phyloP scores from a whole-genome alignment of 306 rosid species.

The Castanospermum australe region DNA sequence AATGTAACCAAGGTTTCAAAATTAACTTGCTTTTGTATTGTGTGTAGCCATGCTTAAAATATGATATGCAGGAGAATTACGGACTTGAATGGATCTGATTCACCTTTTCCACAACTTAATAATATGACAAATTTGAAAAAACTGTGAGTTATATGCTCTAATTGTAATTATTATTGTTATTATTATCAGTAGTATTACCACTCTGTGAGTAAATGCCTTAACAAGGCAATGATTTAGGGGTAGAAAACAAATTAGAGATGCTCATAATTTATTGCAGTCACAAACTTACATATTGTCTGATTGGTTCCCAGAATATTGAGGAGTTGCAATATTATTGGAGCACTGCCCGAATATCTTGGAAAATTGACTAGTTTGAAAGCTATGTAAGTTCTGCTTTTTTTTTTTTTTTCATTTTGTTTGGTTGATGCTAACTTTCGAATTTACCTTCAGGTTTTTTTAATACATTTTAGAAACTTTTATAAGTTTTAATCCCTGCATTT shows the following conservation, averaged over 20 bases:
- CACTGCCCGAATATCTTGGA: constrained; percentile 44
- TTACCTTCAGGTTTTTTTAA: background rate
- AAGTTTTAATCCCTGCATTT: background rate
- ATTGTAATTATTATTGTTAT: background rate
- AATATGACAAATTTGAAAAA: constrained; percentile 27
- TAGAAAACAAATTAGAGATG: background rate
- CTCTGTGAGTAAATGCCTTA: background rate
- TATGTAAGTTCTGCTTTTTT: constrained; percentile 41
- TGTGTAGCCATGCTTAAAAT: background rate
- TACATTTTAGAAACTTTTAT: background rate
- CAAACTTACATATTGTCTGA: background rate
- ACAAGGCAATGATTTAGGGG: background rate
- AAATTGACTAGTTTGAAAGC: constrained; percentile 20
- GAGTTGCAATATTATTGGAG: constrained; percentile 61
- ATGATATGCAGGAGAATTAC: constrained; percentile 57
- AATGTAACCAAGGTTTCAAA: background rate
- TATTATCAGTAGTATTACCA: too few relatives aligned
- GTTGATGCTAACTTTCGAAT: background rate
- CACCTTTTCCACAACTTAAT: constrained; percentile 53
- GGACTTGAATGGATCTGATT: constrained; percentile 57
- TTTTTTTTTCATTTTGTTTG: background rate
- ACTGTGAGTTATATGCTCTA: constrained; percentile 47
- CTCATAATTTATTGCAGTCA: background rate
- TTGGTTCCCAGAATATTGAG: constrained; percentile 51
- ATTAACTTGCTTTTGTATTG: background rate